These are phyloP conservation scores for Pseudonitzschia delicatissima DNA, from an alignment of 108 stramenopile genomes.

Conservation along the genomic window DNA sequence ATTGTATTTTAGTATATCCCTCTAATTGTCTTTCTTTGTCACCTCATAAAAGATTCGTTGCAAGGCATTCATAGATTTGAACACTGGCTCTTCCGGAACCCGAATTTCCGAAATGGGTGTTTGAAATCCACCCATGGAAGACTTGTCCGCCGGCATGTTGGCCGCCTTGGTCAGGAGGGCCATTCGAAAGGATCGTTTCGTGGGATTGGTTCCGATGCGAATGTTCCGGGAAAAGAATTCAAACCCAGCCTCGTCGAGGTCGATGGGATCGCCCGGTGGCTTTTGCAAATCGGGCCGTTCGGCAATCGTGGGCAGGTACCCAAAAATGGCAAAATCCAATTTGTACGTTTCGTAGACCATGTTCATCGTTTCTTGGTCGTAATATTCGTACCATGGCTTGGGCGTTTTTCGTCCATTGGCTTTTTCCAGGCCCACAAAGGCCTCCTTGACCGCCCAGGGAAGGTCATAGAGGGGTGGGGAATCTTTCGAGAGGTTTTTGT, in stretches of 20 bases:
- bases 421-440: constrained; percentile 43
- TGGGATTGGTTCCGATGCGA: too few species aligned
- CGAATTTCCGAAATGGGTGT: too few species aligned
- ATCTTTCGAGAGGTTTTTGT: constrained; percentile 1
- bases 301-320: constrained; percentile 14
- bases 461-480: constrained; percentile 1
- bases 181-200: too few species aligned
- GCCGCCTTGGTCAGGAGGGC: too few species aligned
- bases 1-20: too few species aligned
- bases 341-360: constrained; percentile 55
- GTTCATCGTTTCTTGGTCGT: constrained; percentile 56
- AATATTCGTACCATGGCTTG: constrained; percentile 44
- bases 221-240: too few species aligned
- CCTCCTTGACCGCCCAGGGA: constrained; percentile 35
- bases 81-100: too few species aligned
- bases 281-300: neutral
- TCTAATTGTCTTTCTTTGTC: too few species aligned
- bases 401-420: constrained; percentile 32
- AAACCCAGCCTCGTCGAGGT: neutral
- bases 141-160: too few species aligned
- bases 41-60: too few species aligned
- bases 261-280: neutral
- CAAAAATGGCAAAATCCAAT: constrained; percentile 52
- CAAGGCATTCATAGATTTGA: too few species aligned
- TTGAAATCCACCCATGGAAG: too few species aligned